Percentiles rank a stretch among this genome's conserved stretches.
Conservation (phyloP, 78 protist species). For the Dictyostelium capitatum region DNA sequence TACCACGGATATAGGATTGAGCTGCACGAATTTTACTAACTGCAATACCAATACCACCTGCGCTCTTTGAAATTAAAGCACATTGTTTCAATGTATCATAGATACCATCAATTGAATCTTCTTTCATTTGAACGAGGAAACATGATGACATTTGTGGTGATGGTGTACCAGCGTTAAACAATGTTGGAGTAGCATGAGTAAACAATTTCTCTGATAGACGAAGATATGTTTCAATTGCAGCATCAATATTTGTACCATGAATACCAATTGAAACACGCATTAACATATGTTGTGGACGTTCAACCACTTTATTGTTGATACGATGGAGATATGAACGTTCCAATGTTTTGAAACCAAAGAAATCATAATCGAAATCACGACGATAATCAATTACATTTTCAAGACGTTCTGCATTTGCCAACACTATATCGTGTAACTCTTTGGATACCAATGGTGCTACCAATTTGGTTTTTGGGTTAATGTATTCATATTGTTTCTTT, state of each 20-base stretch:
- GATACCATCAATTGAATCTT: conserved; percentile 97
- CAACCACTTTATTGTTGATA: conserved; percentile 88
- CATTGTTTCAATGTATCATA: conserved; percentile 97
- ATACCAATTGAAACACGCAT: conserved; percentile 99
- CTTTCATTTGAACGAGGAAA: conserved; percentile 97
- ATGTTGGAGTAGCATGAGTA: conserved; percentile 99
- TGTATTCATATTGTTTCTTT: conserved; percentile 79
- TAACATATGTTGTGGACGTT: conserved; percentile 99
- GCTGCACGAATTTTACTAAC: conserved; percentile 95
- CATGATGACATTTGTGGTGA: conserved; percentile 97
- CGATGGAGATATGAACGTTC: conserved; percentile 92
- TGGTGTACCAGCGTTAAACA: conserved; percentile 98
- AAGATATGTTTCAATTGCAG: conserved; percentile 95
- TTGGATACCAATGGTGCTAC: conserved; percentile 93
- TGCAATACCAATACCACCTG: conserved; percentile 98
- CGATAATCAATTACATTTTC: conserved; percentile 90
- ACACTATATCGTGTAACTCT: conserved; percentile 79
- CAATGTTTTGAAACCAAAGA: conserved; percentile 98
- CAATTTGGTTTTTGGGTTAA: conserved; percentile 84
- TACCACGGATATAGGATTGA: conserved; percentile 94
- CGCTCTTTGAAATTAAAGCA: conserved; percentile 95
- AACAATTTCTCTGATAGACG: conserved; percentile 84
- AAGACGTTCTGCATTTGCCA: conserved; percentile 83
- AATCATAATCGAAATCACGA: conserved; percentile 96
- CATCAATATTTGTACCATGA: conserved; percentile 89